Evolutionary conservation across 495 filamentous ascomycete genomes (phyloP), one percentile per base, ranked within the genome.

Genomic region (Ascodesmis nigricans): DNA sequence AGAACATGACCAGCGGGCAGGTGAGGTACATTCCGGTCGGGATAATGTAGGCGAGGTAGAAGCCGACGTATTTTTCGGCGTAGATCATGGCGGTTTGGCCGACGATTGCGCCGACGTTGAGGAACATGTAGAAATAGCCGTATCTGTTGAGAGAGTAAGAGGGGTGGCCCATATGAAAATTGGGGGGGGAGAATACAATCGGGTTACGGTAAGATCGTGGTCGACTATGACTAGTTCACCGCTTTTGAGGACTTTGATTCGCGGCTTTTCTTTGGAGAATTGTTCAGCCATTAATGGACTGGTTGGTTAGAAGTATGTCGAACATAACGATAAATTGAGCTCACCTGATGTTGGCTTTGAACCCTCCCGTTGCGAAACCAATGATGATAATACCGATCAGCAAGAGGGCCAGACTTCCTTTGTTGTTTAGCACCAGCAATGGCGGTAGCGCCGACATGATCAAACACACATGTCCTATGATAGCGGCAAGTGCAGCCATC

Each of bases 141-240:
- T 70, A 75, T 5, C 73, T 61, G n/a, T n/a, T n/a, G n/a, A n/a
- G n/a, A n/a, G n/a, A n/a, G n/a, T n/a, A n/a, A n/a, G n/a, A n/a
- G n/a, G n/a, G n/a, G n/a, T n/a, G n/a, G n/a, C n/a, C n/a, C n/a
- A n/a, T n/a, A n/a, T n/a, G n/a, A n/a, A n/a, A n/a, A n/a, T n/a
- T n/a, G n/a, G n/a, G n/a, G n/a, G n/a, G n/a, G n/a, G n/a, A n/a
- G n/a, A n/a, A n/a, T n/a, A n/a, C n/a, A n/a, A n/a, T n/a, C 67
- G 50, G 10, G 57, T 55, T 18, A 62, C 56, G 0, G 75, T 81
- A 5, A 73, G 58, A 19, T 65, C 60, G 0, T 73, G 73, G 35
- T 79, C 74, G 2, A 77, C 58, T 39, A 82, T 73, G 21, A 78
- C 67, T 14, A 67, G 63, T 44, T 77, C 67, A 21, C 73, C 72